Evolutionary conservation across 495 filamentous ascomycete genomes (phyloP).

Genomic region (Podospora conica): DNA sequence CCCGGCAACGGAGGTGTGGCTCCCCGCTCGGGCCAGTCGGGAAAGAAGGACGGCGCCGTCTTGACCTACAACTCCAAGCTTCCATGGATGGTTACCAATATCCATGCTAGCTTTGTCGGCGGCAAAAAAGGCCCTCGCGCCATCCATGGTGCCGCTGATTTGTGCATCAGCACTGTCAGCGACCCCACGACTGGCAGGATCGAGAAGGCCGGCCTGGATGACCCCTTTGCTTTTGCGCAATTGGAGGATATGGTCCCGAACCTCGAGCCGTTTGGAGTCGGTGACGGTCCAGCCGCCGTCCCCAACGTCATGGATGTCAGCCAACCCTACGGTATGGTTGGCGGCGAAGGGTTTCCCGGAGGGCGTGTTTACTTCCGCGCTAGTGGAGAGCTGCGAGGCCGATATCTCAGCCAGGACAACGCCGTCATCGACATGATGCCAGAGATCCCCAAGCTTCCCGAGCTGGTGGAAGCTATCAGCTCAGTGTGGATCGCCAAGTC

Average conservation of each 20-base stretch:
- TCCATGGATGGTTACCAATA: conserved; percentile 62
- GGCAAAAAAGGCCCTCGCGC: conserved; percentile 68
- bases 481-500: conserved; percentile 92
- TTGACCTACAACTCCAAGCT: conserved; percentile 79
- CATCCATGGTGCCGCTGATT: conserved; percentile 73
- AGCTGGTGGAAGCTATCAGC: conserved; percentile 56
- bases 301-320: conserved; percentile 88
- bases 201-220: conserved; percentile 77
- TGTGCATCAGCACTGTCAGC: conserved; percentile 65
- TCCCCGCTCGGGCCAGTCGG: conserved; percentile 43
- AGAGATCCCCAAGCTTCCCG: conserved; percentile 68
- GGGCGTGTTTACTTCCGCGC: conserved; percentile 72
- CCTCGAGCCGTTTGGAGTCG: conserved; percentile 69
- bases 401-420: conserved; percentile 53
- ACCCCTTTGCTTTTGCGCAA: conserved; percentile 66
- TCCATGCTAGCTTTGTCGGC: conserved; percentile 64
- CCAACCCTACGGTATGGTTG: conserved; percentile 73
- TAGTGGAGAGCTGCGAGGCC: conserved; percentile 70
- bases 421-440: conserved; percentile 42
- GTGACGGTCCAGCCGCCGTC: conserved; percentile 64
- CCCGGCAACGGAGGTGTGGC: conserved; percentile 39
- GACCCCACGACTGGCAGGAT: conserved; percentile 70
- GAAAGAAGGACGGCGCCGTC: conserved; percentile 48
- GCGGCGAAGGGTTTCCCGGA: conserved; percentile 76
- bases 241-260: conserved; percentile 69